phyloP scores from a whole-genome alignment of 176 grass and related monocot species.

The Aegilops speltoides region DNA sequence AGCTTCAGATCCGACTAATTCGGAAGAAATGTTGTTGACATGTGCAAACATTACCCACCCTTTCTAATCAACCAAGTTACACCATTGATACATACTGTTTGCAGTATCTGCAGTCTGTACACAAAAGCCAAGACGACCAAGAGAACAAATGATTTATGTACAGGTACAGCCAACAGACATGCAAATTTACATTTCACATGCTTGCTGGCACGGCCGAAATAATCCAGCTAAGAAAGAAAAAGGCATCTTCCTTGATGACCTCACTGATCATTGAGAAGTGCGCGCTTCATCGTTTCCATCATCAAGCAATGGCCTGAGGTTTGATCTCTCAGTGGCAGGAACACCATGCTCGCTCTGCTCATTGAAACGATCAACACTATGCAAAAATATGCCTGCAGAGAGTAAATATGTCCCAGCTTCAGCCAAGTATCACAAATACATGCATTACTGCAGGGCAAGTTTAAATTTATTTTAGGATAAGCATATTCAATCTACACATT shows the following conservation, averaged over 20 bases:
- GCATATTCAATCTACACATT: not conserved
- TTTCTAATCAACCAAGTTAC: constrained; percentile 6
- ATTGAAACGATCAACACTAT: constrained; percentile 73
- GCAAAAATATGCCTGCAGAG: constrained; percentile 77
- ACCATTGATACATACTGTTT: not conserved
- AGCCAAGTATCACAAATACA: not conserved
- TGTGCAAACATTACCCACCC: not conserved
- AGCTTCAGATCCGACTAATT: not conserved
- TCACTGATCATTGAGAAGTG: not conserved
- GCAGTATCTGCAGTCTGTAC: constrained; percentile 35
- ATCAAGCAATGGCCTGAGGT: constrained; percentile 69
- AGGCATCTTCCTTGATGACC: not conserved
- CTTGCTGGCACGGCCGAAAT: not conserved
- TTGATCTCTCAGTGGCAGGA: constrained; percentile 57
- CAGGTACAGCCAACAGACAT: constrained; percentile 32
- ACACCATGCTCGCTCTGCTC: constrained; percentile 53
- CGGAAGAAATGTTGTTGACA: not conserved
- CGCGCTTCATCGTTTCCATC: constrained; percentile 45
- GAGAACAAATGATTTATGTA: constrained; percentile 29
- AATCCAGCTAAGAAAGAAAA: constrained; percentile 5
- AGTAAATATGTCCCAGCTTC: not conserved
- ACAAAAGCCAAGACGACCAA: not conserved
- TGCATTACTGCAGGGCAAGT: not conserved
- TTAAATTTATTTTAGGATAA: not conserved
- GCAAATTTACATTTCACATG: constrained; percentile 48